Conservation (phyloP, 176 grass and related monocot species). For the Musa beccarii region DNA sequence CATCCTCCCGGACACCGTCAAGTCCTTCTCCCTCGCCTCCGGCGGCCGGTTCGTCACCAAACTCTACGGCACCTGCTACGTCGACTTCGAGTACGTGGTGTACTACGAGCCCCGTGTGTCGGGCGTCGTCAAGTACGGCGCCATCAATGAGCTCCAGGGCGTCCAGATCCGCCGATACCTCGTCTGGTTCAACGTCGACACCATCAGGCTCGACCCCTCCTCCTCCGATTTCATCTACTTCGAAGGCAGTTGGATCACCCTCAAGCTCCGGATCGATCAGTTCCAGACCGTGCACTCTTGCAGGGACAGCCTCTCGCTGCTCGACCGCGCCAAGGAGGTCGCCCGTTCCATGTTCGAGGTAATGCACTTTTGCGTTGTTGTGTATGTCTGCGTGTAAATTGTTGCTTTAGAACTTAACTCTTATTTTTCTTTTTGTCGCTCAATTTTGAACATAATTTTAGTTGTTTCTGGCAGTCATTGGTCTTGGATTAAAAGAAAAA, state of each 20-base stretch:
- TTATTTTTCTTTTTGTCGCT: not conserved
- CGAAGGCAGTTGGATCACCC: constrained; percentile 37
- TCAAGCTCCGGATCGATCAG: constrained; percentile 46
- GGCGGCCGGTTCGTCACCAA: not conserved
- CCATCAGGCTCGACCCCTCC: not conserved
- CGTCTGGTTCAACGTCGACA: constrained; percentile 5
- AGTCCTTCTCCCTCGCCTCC: not conserved
- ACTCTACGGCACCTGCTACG: not conserved
- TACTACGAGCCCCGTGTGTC: not conserved
- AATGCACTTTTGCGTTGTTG: not conserved
- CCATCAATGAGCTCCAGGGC: not conserved
- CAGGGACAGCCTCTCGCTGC: constrained; percentile 33
- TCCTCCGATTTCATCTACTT: not conserved
- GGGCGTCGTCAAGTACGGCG: not conserved
- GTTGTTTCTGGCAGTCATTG: too few species aligned
- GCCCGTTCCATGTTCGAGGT: constrained; percentile 20
- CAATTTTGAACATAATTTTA: not conserved
- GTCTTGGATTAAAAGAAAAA: too few species aligned
- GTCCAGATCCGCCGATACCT: constrained; percentile 1
- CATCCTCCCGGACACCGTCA: constrained; percentile 7
- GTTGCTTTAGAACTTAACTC: not conserved
- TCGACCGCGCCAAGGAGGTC: constrained; percentile 27
- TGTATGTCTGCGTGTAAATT: not conserved
- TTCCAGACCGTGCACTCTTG: constrained; percentile 57
- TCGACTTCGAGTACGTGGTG: constrained; percentile 3